Percentiles rank a stretch among this genome's conserved stretches.
Evolutionary conservation across 495 filamentous ascomycete genomes (phyloP).

Genomic region (Elasticomyces elasticus): DNA sequence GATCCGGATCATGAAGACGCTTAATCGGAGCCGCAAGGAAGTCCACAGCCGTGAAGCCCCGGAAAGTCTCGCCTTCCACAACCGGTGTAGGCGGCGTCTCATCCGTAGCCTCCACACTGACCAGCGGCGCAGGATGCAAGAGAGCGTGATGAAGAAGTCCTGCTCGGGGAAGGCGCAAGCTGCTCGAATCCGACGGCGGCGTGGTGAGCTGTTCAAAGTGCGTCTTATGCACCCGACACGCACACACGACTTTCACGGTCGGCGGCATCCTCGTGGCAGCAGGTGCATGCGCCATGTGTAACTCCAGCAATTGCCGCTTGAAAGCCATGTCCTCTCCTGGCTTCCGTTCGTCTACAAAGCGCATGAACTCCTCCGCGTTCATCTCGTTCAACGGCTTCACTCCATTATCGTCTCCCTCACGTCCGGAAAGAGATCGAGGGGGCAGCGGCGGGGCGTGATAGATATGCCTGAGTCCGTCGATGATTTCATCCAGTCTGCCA

Average conservation of each 20-base stretch:
- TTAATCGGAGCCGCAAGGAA: slow-evolving; percentile 1
- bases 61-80: slow-evolving; percentile 1
- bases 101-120: neutral
- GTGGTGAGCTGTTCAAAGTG: slow-evolving; percentile 11
- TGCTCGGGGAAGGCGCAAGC: neutral
- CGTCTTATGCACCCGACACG: slow-evolving; percentile 11
- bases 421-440: neutral
- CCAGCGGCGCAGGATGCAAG: neutral
- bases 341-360: slow-evolving; percentile 1
- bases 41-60: slow-evolving; percentile 12
- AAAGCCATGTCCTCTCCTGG: slow-evolving; percentile 15
- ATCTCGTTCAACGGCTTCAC: slow-evolving; percentile 13
- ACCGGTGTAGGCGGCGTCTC: neutral
- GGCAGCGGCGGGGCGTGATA: slow-evolving; percentile 2
- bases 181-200: neutral
- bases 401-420: neutral
- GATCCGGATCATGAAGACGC: slow-evolving; percentile 3
- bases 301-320: slow-evolving; percentile 13
- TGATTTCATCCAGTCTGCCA: slow-evolving; percentile 16
- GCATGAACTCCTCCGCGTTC: slow-evolving; percentile 10
- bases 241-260: slow-evolving; percentile 11
- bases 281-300: slow-evolving; percentile 11
- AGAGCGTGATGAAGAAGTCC: neutral
- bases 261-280: neutral
- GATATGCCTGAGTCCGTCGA: slow-evolving; percentile 11